Conservation (phyloP, 202 grass and related monocot species). For the Carex arenaria region DNA sequence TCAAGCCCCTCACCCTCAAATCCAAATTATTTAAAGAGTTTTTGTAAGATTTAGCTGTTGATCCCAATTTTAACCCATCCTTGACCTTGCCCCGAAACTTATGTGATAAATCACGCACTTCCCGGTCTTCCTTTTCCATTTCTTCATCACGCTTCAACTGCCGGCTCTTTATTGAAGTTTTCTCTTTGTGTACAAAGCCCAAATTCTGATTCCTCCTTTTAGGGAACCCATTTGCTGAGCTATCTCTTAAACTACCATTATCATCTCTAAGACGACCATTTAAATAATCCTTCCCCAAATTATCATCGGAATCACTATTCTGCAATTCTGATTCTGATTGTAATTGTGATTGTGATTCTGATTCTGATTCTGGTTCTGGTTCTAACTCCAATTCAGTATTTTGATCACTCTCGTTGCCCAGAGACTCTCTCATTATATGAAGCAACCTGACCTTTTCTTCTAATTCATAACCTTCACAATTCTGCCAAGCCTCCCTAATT, state of each 20-base stretch:
- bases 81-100: slow-evolving; percentile 16
- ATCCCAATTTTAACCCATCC: background rate
- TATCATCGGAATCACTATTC: slow-evolving; percentile 24
- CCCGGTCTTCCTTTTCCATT: slow-evolving; percentile 5
- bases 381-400: slow-evolving; percentile 14
- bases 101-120: background rate
- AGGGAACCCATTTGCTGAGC: background rate
- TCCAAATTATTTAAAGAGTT: slow-evolving; percentile 17
- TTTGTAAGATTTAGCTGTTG: slow-evolving; percentile 6
- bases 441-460: slow-evolving; percentile 34
- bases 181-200: background rate
- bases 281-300: background rate
- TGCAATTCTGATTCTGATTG: slow-evolving; percentile 21
- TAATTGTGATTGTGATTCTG: background rate
- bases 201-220: background rate
- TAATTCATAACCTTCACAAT: slow-evolving; percentile 32
- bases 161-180: background rate
- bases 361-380: background rate
- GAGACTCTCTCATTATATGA: slow-evolving; percentile 31
- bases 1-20: slow-evolving; percentile 14
- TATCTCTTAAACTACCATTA: background rate
- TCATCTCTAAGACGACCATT: slow-evolving; percentile 2
- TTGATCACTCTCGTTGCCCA: slow-evolving; percentile 28
- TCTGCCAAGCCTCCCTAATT: slow-evolving; percentile 29
- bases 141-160: slow-evolving; percentile 16